Conservation (phyloP, 2,329 filamentous ascomycete genomes). For the Diaporthe australafricana region DNA sequence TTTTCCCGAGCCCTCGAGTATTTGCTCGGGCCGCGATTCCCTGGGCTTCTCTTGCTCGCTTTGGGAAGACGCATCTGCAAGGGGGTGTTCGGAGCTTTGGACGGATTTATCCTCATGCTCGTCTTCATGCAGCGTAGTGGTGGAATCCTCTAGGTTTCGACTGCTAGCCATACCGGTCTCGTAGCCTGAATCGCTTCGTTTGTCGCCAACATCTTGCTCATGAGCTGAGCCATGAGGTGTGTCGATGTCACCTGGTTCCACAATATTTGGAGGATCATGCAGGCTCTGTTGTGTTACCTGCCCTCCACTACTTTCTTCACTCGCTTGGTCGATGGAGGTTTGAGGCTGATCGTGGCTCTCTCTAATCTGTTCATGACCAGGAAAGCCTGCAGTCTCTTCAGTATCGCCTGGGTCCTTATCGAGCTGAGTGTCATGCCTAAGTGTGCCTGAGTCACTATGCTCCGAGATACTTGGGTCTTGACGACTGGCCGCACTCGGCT, state of each 20-base stretch:
- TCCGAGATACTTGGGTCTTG: background rate
- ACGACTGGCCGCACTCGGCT: background rate
- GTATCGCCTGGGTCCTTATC: background rate
- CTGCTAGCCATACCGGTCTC: conserved; percentile 18
- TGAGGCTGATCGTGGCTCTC: background rate
- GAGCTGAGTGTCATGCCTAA: background rate
- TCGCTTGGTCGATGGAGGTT: no score
- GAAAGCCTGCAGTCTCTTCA: background rate
- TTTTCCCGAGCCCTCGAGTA: conserved; percentile 29
- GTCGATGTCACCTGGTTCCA: background rate
- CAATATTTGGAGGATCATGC: background rate
- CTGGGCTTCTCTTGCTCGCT: background rate
- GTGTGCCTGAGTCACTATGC: background rate
- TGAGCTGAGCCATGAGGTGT: background rate
- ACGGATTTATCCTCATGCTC: background rate
- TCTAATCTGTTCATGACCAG: background rate
- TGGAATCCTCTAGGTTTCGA: conserved; percentile 3
- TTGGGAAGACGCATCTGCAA: background rate
- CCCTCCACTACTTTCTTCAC: background rate
- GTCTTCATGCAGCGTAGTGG: conserved; percentile 1
- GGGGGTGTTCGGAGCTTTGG: background rate
- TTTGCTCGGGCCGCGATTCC: background rate
- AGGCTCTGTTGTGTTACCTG: background rate
- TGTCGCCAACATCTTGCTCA: background rate
- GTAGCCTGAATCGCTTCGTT: conserved; percentile 19